A percentile compares a stretch with the other conserved stretches of the same genome.
These are phyloP conservation scores for Heteromeles arbutifolia DNA, from an alignment of 306 rosid genomes.

Conservation along the genomic window DNA sequence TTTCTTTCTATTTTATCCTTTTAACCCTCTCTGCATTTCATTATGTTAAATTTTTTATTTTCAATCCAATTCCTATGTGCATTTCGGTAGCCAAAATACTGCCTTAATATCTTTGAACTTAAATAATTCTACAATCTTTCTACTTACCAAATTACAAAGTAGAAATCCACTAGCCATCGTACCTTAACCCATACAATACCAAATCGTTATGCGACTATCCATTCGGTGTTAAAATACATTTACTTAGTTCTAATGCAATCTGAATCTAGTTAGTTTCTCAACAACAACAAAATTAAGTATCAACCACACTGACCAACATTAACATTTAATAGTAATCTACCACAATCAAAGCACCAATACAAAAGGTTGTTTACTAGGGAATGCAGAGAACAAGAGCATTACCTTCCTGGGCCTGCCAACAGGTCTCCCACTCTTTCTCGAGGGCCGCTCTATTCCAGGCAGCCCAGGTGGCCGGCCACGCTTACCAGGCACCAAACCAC, in stretches of 20 bases:
- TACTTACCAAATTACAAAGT: neutral
- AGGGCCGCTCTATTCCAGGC: conserved; percentile 15
- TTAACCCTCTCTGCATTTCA: neutral
- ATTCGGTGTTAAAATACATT: neutral
- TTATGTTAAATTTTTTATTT: neutral
- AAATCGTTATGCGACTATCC: neutral
- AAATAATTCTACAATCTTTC: neutral
- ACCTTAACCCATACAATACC: neutral
- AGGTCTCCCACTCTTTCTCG: conserved; percentile 33
- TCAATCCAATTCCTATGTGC: neutral
- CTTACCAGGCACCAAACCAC: conserved; percentile 11
- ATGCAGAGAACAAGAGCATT: neutral
- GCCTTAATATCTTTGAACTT: neutral
- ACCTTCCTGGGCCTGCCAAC: conserved; percentile 90
- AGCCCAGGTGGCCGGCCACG: conserved; percentile 29
- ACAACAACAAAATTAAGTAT: neutral
- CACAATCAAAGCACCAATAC: neutral
- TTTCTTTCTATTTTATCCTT: neutral
- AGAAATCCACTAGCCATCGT: neutral
- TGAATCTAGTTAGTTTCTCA: neutral
- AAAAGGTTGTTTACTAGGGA: neutral
- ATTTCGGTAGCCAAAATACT: neutral
- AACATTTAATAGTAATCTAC: neutral
- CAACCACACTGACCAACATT: neutral
- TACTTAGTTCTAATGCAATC: neutral